Evolutionary conservation across 75 land plant species (phyloP).

Genomic region (Pinus albicaulis): DNA sequence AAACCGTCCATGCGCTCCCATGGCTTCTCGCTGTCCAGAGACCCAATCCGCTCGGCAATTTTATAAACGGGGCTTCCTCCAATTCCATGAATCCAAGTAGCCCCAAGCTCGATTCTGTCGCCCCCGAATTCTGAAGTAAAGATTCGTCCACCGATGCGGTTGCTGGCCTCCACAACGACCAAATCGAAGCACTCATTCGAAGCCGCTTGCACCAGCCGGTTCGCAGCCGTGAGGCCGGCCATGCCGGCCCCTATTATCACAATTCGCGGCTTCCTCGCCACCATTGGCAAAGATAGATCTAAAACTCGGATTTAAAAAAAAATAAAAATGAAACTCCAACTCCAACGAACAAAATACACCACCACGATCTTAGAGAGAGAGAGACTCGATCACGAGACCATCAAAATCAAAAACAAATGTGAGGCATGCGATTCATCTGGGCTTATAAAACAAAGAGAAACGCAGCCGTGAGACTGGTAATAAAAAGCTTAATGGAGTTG

Average conservation of each 20-base stretch:
- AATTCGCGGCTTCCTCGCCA: constrained; percentile 57
- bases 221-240: constrained; percentile 84
- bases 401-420: too few relatives aligned
- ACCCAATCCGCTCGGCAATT: constrained; percentile 42
- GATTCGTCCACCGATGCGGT: constrained; percentile 83
- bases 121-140: constrained; percentile 69
- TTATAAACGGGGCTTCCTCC: constrained; percentile 76
- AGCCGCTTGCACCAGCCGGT: constrained; percentile 41
- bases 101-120: constrained; percentile 76
- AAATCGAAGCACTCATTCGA: constrained; percentile 35
- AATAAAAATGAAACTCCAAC: neutral
- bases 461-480: neutral
- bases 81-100: constrained; percentile 96
- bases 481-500: too few relatives aligned
- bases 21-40: constrained; percentile 42
- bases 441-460: neutral
- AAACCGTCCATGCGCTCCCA: constrained; percentile 85
- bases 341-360: neutral
- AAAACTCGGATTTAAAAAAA: neutral
- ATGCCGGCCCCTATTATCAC: constrained; percentile 92
- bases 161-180: constrained; percentile 67
- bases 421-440: neutral
- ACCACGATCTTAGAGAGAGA: neutral
- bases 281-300: constrained; percentile 25
- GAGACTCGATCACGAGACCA: neutral